phyloP scores from a whole-genome alignment of 2,329 filamentous ascomycete genomes.

The Xylariaceae sp. region DNA sequence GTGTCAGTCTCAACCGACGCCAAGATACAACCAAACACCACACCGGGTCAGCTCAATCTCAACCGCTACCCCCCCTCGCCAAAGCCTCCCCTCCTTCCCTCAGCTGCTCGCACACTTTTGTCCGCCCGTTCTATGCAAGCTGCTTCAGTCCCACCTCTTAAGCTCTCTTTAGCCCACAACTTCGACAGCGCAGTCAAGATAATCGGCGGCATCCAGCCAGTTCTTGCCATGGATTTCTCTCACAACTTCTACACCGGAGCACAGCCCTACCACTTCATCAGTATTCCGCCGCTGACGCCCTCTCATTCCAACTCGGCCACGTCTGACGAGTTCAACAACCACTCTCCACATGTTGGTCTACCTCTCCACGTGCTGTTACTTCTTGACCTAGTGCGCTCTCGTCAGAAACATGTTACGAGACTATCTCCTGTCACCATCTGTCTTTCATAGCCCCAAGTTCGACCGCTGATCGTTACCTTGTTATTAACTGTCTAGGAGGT shows the following conservation, averaged over 20 bases:
- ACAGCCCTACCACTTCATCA: conserved; percentile 52
- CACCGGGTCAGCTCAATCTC: no score
- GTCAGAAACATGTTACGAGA: not conserved
- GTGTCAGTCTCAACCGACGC: no score
- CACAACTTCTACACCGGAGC: conserved; percentile 45
- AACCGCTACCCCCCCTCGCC: no score
- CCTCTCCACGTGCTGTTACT: not conserved
- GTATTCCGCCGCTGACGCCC: conserved; percentile 50
- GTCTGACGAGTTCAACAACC: conserved; percentile 51
- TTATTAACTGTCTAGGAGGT: conserved; percentile 36
- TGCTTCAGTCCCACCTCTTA: no score
- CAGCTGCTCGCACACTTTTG: no score
- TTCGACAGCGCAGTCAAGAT: no score
- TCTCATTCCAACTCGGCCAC: conserved; percentile 51
- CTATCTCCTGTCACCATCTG: not conserved
- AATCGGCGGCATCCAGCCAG: no score
- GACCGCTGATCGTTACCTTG: conserved; percentile 15
- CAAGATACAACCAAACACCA: no score
- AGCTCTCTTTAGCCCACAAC: no score
- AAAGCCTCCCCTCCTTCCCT: no score
- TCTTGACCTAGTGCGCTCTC: not conserved
- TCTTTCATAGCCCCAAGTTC: not conserved
- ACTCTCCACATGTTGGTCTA: conserved; percentile 50
- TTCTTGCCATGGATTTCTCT: conserved; percentile 49
- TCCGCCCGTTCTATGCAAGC: no score